Conservation (phyloP, 2,329 filamentous ascomycete species). For the Sclerotinia glacialis region DNA sequence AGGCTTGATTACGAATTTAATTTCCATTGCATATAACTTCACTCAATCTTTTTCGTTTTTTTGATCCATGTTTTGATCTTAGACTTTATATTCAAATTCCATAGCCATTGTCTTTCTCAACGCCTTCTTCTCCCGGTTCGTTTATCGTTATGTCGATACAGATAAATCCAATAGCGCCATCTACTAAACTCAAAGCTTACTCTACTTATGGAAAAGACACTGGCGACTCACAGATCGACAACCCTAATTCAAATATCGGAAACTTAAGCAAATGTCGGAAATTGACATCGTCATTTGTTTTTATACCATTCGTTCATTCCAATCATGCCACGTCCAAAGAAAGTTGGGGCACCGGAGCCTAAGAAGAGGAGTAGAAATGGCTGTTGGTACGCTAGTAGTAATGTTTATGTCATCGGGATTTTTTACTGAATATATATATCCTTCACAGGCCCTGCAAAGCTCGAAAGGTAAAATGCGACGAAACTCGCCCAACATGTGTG, state of each 20-base stretch:
- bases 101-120: not conserved
- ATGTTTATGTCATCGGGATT: conserved; percentile 17
- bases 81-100: not conserved
- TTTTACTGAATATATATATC: conserved; percentile 13
- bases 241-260: not conserved
- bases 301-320: conserved; percentile 6
- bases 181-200: not conserved
- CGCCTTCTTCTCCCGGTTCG: not conserved
- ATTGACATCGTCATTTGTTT: not conserved
- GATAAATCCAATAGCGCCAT: not conserved
- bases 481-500: conserved; percentile 68
- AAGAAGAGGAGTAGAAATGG: conserved; percentile 67
- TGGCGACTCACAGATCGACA: not conserved
- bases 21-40: not conserved
- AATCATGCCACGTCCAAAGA: conserved; percentile 64
- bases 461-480: conserved; percentile 77
- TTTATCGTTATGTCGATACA: not conserved
- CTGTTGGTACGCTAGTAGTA: conserved; percentile 55
- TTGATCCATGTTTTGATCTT: not conserved
- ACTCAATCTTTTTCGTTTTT: not conserved
- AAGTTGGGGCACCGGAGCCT: conserved; percentile 59
- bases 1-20: conserved; percentile 1
- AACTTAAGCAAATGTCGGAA: conserved; percentile 10
- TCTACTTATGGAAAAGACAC: not conserved
- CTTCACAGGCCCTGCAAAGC: conserved; percentile 69